A percentile compares a stretch with the other conserved stretches of the same genome.
These are phyloP conservation scores for Cylindricascospora bacillispora DNA, from an alignment of 1,139 yeast genomes.

Conservation along the genomic window DNA sequence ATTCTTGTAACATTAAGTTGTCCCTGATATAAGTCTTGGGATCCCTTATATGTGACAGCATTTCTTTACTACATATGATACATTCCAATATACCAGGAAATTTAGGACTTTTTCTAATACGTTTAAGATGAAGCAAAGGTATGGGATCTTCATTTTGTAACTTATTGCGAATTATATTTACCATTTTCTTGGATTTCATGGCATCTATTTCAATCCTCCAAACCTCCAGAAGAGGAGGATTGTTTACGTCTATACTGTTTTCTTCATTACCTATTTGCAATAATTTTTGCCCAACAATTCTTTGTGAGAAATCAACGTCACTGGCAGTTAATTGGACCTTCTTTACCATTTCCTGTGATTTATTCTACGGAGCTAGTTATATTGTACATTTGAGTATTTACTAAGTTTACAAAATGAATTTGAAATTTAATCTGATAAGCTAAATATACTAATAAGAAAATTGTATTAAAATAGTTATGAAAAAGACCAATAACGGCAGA, in stretches of 20 bases:
- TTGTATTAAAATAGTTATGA: no score
- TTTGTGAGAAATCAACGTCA: slow-evolving; percentile 38
- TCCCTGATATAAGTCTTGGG: no score
- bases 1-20: no score
- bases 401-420: background rate
- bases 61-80: slow-evolving; percentile 26
- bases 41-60: no score
- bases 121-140: slow-evolving; percentile 31
- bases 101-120: slow-evolving; percentile 25
- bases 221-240: slow-evolving; percentile 26
- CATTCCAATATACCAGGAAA: slow-evolving; percentile 21
- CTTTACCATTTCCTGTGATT: slow-evolving; percentile 24
- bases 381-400: background rate
- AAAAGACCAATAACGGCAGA: no score
- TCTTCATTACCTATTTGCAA: slow-evolving; percentile 32
- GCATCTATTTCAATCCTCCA: slow-evolving; percentile 48
- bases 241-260: slow-evolving; percentile 18
- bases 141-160: slow-evolving; percentile 28
- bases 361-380: no score
- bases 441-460: no score
- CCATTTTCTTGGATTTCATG: slow-evolving; percentile 27
- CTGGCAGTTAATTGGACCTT: slow-evolving; percentile 23
- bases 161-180: slow-evolving; percentile 22
- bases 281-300: slow-evolving; percentile 36
- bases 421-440: no score